Evolutionary conservation across 2,329 filamentous ascomycete species (phyloP).

Genomic region (Exophiala oligosperma): DNA sequence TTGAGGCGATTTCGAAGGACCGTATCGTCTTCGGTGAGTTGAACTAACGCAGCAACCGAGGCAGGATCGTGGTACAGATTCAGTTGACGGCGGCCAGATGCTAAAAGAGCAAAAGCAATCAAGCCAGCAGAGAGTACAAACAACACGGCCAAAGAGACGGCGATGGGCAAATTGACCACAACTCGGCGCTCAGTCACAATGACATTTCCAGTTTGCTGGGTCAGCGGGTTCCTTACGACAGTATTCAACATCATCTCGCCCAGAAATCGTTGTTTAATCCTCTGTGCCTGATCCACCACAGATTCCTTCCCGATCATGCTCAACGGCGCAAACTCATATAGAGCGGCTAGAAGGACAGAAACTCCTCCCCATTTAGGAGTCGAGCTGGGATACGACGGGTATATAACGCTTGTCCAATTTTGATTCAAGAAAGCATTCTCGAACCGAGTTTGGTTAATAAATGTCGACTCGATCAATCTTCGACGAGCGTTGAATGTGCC

Average conservation of each 20-base stretch:
- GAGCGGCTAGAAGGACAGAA: conserved; percentile 22
- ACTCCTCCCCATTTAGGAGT: conserved; percentile 17
- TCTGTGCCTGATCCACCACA: conserved; percentile 1
- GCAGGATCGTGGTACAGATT: conserved; percentile 9
- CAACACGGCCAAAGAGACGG: conserved; percentile 2
- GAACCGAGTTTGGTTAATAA: conserved; percentile 20
- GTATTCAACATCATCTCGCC: conserved; percentile 6
- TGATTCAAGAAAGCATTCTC: conserved; percentile 24
- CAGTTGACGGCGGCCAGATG: background rate
- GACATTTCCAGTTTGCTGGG: background rate
- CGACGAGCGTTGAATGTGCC: conserved; percentile 2
- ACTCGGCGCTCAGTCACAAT: background rate
- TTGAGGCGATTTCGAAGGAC: conserved; percentile 3
- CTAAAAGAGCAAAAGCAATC: background rate
- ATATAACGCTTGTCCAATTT: conserved; percentile 10
- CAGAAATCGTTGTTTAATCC: conserved; percentile 14
- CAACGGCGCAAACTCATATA: conserved; percentile 25
- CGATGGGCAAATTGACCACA: conserved; percentile 3
- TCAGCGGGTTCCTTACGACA: background rate
- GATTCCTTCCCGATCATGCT: background rate
- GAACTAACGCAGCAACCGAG: conserved; percentile 6
- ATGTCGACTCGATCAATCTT: background rate
- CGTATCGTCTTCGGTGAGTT: conserved; percentile 2
- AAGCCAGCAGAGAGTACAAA: conserved; percentile 2
- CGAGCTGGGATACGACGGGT: background rate